Conservation (phyloP, 2,329 filamentous ascomycete species). For the Ophiostoma tasmaniense region DNA sequence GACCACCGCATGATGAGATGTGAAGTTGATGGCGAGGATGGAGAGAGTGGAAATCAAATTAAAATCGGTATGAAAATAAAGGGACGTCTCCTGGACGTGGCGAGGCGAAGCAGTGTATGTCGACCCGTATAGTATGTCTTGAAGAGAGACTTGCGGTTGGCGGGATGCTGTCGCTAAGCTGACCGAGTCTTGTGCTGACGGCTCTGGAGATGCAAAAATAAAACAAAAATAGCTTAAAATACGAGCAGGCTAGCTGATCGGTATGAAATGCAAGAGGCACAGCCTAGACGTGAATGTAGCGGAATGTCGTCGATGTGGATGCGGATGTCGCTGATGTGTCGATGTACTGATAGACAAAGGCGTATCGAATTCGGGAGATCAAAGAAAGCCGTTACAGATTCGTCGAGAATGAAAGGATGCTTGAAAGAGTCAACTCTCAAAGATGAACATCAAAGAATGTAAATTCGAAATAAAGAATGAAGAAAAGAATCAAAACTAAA, state of each 20-base stretch:
- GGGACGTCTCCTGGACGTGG: constrained; percentile 4
- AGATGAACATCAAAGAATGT: constrained; percentile 17
- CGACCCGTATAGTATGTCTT: not conserved
- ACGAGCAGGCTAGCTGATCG: not conserved
- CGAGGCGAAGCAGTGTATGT: not conserved
- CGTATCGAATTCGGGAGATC: not conserved
- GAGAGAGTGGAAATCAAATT: not conserved
- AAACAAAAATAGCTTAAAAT: not conserved
- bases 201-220: not conserved
- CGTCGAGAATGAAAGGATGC: constrained; percentile 11
- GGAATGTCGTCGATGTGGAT: not conserved
- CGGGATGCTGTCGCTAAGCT: not conserved
- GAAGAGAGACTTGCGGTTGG: not conserved
- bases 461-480: constrained; percentile 15
- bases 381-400: not conserved
- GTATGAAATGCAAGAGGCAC: constrained; percentile 9
- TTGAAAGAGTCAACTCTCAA: constrained; percentile 9
- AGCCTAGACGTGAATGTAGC: constrained; percentile 5
- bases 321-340: not conserved
- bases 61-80: not conserved
- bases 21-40: not conserved
- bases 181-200: not conserved
- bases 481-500: constrained; percentile 16
- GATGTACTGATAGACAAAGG: not conserved
- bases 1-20: constrained; percentile 10